A percentile compares a stretch with the other conserved stretches of the same genome.
Conservation (phyloP, 495 filamentous ascomycete species). For the Xylaria bambusicola region DNA sequence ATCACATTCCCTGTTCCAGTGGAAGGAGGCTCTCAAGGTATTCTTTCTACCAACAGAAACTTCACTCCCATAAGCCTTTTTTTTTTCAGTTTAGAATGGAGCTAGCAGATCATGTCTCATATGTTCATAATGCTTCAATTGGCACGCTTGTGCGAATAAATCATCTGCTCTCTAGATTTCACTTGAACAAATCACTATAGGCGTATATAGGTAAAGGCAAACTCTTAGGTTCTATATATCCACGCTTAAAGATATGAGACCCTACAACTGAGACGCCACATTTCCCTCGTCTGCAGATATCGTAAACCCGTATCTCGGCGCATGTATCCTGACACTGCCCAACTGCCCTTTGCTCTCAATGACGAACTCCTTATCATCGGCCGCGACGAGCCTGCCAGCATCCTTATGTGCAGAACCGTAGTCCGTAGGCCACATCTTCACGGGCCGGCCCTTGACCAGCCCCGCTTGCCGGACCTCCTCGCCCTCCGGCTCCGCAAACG, state of each 20-base stretch:
- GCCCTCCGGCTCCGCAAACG: constrained; percentile 40
- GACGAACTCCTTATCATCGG: constrained; percentile 53
- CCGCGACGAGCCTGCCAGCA: constrained; percentile 48
- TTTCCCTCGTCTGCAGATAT: constrained; percentile 35
- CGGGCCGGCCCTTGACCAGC: constrained; percentile 42
- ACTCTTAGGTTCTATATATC: no score
- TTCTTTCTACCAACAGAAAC: no score
- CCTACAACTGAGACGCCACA: constrained; percentile 5
- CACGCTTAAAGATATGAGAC: neutral
- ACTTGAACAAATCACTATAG: no score
- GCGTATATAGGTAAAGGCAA: no score
- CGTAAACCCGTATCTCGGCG: constrained; percentile 57
- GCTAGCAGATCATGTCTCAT: no score
- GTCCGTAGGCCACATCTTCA: constrained; percentile 60
- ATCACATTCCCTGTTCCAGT: no score
- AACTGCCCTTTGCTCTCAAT: constrained; percentile 47
- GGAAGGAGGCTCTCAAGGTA: no score
- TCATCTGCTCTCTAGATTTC: no score
- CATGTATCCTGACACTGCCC: constrained; percentile 53
- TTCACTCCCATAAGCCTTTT: no score
- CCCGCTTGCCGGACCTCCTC: constrained; percentile 40
- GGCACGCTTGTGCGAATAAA: no score
- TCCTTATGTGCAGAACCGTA: constrained; percentile 57
- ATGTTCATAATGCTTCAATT: no score
- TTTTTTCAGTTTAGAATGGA: no score